Conservation (phyloP, 2,329 filamentous ascomycete species). For the Fusarium hainanense region DNA sequence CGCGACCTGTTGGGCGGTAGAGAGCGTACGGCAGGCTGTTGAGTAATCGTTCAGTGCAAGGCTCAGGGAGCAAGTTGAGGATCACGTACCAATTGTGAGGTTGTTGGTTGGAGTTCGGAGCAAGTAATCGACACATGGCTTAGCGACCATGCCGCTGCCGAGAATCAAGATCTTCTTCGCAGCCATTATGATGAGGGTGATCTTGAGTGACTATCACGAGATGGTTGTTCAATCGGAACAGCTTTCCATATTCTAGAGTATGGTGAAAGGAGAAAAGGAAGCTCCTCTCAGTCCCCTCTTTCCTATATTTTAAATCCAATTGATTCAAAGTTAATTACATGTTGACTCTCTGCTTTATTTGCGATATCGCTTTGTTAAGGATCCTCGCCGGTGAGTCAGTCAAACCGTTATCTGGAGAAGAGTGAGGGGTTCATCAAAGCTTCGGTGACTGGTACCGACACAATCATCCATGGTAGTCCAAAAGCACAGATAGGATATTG, state of each 20-base stretch:
- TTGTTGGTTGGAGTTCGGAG: not conserved
- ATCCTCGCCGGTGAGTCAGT: not conserved
- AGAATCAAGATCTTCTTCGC: not conserved
- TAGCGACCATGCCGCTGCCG: not conserved
- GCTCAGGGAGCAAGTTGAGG: accelerated
- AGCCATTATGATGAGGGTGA: not conserved
- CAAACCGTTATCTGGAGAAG: not conserved
- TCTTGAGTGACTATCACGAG: not conserved
- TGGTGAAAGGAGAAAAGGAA: not conserved
- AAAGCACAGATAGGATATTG: accelerated
- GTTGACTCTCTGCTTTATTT: not conserved
- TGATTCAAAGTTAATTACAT: not conserved
- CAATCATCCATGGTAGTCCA: not conserved
- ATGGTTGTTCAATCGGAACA: not conserved
- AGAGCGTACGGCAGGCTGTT: not conserved
- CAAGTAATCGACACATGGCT: not conserved
- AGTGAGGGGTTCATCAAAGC: not conserved
- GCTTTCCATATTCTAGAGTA: not conserved
- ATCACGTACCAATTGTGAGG: not conserved
- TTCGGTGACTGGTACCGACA: not conserved
- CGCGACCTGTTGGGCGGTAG: not conserved
- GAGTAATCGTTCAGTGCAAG: accelerated
- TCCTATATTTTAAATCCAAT: not conserved
- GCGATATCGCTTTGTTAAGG: too few species aligned
- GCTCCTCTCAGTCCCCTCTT: accelerated